A percentile compares a stretch with the other conserved stretches of the same genome.
These are phyloP conservation scores for Agroathelia rolfsii DNA, from an alignment of 1,284 basidiomycete genomes.

Conservation along the genomic window DNA sequence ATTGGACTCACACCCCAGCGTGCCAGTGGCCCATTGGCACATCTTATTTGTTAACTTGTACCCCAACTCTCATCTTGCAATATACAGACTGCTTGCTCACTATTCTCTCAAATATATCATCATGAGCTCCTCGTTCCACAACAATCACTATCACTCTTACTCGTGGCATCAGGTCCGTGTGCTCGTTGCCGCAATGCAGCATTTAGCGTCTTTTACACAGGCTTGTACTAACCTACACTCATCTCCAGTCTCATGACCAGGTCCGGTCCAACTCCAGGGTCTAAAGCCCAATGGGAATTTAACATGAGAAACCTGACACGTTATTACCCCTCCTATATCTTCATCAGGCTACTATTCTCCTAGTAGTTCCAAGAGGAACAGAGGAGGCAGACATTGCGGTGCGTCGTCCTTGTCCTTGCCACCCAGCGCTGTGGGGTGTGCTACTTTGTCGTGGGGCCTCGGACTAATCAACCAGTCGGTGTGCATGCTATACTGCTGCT, in stretches of 20 bases:
- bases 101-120: too few species aligned
- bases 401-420: conserved; percentile 18
- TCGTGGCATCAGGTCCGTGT: conserved; percentile 53
- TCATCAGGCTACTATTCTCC: conserved; percentile 61
- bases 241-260: conserved; percentile 53
- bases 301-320: conserved; percentile 4
- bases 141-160: conserved; percentile 39
- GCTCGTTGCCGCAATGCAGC: conserved; percentile 9
- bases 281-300: conserved; percentile 14
- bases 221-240: conserved; percentile 7
- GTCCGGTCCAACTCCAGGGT: conserved; percentile 25
- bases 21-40: too few species aligned
- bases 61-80: too few species aligned
- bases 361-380: conserved; percentile 61
- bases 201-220: too few species aligned
- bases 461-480: conserved; percentile 1
- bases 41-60: too few species aligned
- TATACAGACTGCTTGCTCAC: too few species aligned
- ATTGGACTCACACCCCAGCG: too few species aligned
- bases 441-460: conserved; percentile 1
- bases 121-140: too few species aligned
- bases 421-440: conserved; percentile 4
- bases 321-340: conserved; percentile 5
- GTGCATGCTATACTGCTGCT: conserved; percentile 7
- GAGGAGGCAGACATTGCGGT: conserved; percentile 62